Conservation (phyloP, 2,329 filamentous ascomycete species). For the Aspergillus texensis region DNA sequence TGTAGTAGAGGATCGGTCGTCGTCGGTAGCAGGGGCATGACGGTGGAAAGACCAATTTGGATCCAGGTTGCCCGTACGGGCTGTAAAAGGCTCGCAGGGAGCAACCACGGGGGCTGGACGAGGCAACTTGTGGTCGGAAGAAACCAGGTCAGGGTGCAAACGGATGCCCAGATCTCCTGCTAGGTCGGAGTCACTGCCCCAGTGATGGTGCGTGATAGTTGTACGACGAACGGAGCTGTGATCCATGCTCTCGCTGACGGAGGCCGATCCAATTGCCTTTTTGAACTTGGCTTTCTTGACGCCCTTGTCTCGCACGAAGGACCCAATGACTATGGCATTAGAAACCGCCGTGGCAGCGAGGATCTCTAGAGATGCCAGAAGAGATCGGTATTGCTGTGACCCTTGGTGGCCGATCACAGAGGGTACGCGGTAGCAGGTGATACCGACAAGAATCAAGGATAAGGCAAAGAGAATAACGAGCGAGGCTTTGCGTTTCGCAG, state of each 20-base stretch:
- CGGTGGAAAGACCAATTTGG: conserved; percentile 38
- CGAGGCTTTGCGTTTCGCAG: conserved; percentile 74
- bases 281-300: conserved; percentile 87
- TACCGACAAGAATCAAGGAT: conserved; percentile 75
- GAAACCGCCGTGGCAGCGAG: conserved; percentile 84
- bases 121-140: conserved; percentile 33
- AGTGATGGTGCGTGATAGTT: conserved; percentile 70
- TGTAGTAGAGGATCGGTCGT: conserved; percentile 30
- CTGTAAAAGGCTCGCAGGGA: conserved; percentile 29
- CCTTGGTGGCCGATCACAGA: conserved; percentile 72
- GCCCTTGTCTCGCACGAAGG: conserved; percentile 87
- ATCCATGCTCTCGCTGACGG: conserved; percentile 52
- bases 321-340: conserved; percentile 87
- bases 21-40: conserved; percentile 26
- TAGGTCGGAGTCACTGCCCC: conserved; percentile 90
- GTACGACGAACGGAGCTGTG: conserved; percentile 40
- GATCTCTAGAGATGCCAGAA: conserved; percentile 87
- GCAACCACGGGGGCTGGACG: conserved; percentile 44
- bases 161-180: conserved; percentile 78
- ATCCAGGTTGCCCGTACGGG: conserved; percentile 33
- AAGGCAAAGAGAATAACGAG: conserved; percentile 81
- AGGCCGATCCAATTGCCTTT: conserved; percentile 42
- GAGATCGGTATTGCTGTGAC: conserved; percentile 81
- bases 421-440: conserved; percentile 80
- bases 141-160: conserved; percentile 55